These are phyloP conservation scores for Wakefieldia striispora DNA, from an alignment of 768 basidiomycete genomes.

Conservation along the genomic window DNA sequence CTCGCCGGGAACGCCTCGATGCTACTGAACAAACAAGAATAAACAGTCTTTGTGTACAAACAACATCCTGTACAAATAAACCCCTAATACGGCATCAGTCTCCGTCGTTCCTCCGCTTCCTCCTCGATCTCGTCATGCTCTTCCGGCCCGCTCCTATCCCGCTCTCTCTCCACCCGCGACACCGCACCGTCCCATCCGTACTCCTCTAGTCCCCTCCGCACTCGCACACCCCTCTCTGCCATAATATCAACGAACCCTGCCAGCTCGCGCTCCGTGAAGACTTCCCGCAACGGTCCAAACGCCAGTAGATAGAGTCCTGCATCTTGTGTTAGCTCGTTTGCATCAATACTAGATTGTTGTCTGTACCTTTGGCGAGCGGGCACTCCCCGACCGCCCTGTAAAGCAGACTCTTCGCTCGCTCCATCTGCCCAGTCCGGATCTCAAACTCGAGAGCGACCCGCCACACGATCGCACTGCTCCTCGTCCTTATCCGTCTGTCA, in stretches of 20 bases:
- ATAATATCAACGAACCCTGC: constrained; percentile 65
- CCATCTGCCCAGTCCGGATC: constrained; percentile 55
- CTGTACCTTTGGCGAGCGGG: constrained; percentile 67
- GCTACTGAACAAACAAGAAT: constrained; percentile 18
- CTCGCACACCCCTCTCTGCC: constrained; percentile 70
- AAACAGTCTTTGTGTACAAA: constrained; percentile 20
- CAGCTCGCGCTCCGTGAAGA: constrained; percentile 61
- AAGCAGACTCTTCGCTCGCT: constrained; percentile 68
- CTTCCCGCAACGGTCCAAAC: constrained; percentile 65
- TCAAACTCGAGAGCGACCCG: constrained; percentile 75
- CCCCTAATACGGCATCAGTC: too few species aligned
- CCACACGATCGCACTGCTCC: constrained; percentile 67
- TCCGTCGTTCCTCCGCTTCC: constrained; percentile 45
- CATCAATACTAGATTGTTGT: not conserved
- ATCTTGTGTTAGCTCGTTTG: constrained; percentile 10
- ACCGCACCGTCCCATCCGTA: constrained; percentile 19
- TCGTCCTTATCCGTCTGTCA: constrained; percentile 47
- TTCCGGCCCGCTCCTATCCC: constrained; percentile 15
- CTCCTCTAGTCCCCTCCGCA: constrained; percentile 59
- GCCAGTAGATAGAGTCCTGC: constrained; percentile 76
- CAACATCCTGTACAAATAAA: constrained; percentile 1
- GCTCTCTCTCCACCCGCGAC: constrained; percentile 11
- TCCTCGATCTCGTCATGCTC: constrained; percentile 50
- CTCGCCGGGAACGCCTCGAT: constrained; percentile 33
- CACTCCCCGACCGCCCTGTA: constrained; percentile 75